These are phyloP conservation scores for Camellia japonica DNA, from an alignment of 148 eudicot species.

Conservation along the genomic window DNA sequence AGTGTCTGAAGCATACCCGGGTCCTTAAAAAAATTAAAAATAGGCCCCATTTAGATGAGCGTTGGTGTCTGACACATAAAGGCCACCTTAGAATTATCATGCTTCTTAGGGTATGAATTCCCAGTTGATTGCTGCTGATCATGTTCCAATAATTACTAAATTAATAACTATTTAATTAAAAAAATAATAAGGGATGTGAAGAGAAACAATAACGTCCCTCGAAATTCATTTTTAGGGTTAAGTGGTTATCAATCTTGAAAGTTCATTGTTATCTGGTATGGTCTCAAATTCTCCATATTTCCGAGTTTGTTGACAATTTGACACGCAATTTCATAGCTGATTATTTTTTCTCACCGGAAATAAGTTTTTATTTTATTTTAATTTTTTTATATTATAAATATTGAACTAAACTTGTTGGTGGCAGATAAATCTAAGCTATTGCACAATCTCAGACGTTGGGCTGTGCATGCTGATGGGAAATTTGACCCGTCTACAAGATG, in stretches of 20 bases:
- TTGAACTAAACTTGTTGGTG: conserved; percentile 16
- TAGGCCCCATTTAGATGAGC: no score
- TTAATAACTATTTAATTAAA: not conserved
- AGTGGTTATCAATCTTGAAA: not conserved
- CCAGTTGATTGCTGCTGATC: not conserved
- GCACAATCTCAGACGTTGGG: conserved; percentile 58
- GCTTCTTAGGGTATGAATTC: not conserved
- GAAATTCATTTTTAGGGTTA: not conserved
- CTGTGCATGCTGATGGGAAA: conserved; percentile 68
- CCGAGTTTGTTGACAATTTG: not conserved
- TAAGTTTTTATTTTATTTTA: not conserved
- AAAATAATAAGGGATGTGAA: not conserved
- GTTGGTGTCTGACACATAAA: no score
- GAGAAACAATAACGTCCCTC: not conserved
- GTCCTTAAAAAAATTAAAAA: no score
- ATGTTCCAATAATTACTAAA: not conserved
- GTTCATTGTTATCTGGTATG: not conserved
- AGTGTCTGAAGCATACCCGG: no score
- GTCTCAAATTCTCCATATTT: not conserved
- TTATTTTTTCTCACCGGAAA: not conserved
- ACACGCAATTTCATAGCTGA: not conserved
- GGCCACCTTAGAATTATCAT: no score
- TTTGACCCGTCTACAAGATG: conserved; percentile 68
- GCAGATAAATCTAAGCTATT: conserved; percentile 66
- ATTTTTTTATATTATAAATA: not conserved